These are phyloP conservation scores for Kuraishia cidri DNA, from an alignment of 805 yeast species.

Conservation along the genomic window DNA sequence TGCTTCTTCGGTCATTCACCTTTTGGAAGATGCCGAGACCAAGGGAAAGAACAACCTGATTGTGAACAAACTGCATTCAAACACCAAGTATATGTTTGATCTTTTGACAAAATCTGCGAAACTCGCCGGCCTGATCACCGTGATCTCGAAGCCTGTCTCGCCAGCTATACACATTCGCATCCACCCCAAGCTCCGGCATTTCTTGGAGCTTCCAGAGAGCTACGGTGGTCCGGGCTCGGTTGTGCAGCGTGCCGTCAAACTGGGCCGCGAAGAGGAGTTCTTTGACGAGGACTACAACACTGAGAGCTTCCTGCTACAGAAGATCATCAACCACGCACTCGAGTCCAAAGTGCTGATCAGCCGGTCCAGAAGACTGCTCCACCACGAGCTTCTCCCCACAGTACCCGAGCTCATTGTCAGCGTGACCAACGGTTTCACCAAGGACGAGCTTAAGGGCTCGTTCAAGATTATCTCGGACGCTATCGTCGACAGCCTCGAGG, in stretches of 20 bases:
- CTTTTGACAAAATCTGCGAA: constrained; percentile 28
- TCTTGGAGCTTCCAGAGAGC: constrained; percentile 34
- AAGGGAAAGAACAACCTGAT: constrained; percentile 26
- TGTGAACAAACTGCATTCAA: constrained; percentile 24
- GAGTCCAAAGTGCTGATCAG: constrained; percentile 48
- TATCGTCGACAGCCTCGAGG: constrained; percentile 11
- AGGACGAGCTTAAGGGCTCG: constrained; percentile 33
- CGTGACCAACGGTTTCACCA: constrained; percentile 35
- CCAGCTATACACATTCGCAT: constrained; percentile 67
- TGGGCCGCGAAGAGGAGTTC: constrained; percentile 27
- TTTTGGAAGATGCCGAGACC: constrained; percentile 28
- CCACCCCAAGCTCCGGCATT: constrained; percentile 31
- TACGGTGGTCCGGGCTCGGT: constrained; percentile 37
- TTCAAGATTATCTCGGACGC: constrained; percentile 25
- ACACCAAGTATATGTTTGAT: constrained; percentile 27
- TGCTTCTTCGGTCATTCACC: constrained; percentile 35
- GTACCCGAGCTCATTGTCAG: constrained; percentile 51
- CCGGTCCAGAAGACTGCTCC: constrained; percentile 47
- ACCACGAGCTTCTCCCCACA: constrained; percentile 67
- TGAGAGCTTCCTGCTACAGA: constrained; percentile 58
- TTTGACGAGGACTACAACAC: constrained; percentile 35
- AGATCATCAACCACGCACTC: constrained; percentile 50
- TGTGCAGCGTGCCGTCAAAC: constrained; percentile 32
- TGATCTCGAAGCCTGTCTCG: constrained; percentile 50
- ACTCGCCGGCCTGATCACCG: constrained; percentile 28